Base-by-base conservation (phyloP, 495 filamentous ascomycete genomes). In the Tetracladium marchalianum region DNA sequence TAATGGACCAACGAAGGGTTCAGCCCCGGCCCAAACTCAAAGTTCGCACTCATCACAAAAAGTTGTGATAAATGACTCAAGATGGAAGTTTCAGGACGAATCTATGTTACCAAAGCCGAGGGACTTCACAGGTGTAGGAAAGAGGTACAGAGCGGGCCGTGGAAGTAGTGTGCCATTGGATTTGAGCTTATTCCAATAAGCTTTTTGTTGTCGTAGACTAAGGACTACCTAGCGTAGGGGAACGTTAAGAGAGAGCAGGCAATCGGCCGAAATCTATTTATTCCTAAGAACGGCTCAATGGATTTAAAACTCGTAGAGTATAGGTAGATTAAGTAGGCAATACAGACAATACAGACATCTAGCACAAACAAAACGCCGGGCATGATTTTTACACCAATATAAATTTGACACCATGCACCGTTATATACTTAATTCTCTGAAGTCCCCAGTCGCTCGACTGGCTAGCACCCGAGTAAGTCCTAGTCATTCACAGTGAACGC, bases 131-230 rank as follows among this genome's bases (percentile, higher is more conserved):
- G 84, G 85, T 2, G 78, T 71, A 24, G 62, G 68, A 31, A 86
- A 85, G 58, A 75, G 78, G 54, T 98, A 98, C 65, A 73, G 90
- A 35, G 92, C 90, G 19, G 92, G 92, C 8, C 75, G 90, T 59
- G 90, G 87, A 17, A 95, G 87, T 65, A 95, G 85, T 68, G 88
- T 98, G 35, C 92, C 92, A 35, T 71, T 97, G 57, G 86, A 98
- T 68, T 65, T 98, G 59, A 76, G 69, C 44, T 24, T 34, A 18
- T 55, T 54, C 31, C 19, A 50, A 16, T 60, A 39, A 49, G 17
- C 2, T 32, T 27, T 27, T 27, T 27, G 22, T 27, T 27, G 22
- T 27, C 16, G 35, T 37, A 37, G 35, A 37, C 16, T 37, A 37
- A 4, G 35, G 16, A 10, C 16, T n/a, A 37, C 3, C 2, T 2